Evolutionary conservation across 2,329 filamentous ascomycete genomes (phyloP), one percentile per base, ranked within the genome.

Genomic region (Phaeosphaeriaceae sp.): DNA sequence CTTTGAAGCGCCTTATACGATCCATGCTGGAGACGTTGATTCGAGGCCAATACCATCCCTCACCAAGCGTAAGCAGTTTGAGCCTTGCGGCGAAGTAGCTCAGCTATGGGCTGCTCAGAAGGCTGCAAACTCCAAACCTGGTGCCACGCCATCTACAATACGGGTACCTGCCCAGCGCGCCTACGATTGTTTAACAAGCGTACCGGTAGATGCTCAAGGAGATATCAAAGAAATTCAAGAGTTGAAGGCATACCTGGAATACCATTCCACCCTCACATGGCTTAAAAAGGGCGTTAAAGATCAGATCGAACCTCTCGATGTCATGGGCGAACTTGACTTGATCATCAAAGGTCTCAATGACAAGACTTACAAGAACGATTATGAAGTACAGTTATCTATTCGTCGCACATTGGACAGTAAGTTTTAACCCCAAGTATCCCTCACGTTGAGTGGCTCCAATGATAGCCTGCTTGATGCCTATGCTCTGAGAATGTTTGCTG

Each of bases 301-400:
- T 7, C 61, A 62, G 36, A 50, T 66, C 3, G 60, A 67, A 21
- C 48, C 59, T 6, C 48, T 69, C 3, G 70, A 73, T 48, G 26
- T 48, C 13, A 29, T 46, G 18, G 44, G 11, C 17, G 28, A 23
- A 11, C 40, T 42, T 6, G 40, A 34, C 18, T 23, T n/a, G 15
- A 34, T 42, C 17, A 20, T 16, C 12, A n/a, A 46, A 23, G 37
- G 13, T 11, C 49, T 72, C 3, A 42, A 59, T 0, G 39, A 54
- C 20, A 56, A 52, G 5, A 26, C 26, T 2, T 72, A 68, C 40
- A 41, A 46, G 13, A 68, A 58, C 23, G 70, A 72, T 29, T 73
- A 68, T 32, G 65, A 70, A 11, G 66, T 72, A 9, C 66, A 74
- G 50, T 35, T 54, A 6, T 61, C 63, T 18, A 50, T 73, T 15